These are phyloP conservation scores for Verruconis gallopava DNA, from an alignment of 2,329 filamentous ascomycete genomes.

Conservation along the genomic window DNA sequence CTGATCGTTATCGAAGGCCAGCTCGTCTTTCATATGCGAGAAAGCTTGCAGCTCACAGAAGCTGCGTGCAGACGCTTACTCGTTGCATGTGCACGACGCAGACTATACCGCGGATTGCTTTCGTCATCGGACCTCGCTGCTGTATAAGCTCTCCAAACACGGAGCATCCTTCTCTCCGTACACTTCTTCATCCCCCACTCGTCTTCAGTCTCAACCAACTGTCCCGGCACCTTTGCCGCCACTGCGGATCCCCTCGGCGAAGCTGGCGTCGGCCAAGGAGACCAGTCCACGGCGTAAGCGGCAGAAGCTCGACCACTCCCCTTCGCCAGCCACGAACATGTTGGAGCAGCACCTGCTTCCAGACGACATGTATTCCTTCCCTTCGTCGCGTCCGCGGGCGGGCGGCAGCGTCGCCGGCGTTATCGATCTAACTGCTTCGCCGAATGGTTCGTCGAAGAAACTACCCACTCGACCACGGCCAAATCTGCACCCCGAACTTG, in stretches of 20 bases:
- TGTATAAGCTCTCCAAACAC: no score
- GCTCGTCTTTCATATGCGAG: no score
- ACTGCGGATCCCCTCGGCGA: not conserved
- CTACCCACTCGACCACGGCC: slow-evolving; percentile 23
- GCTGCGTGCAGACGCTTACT: no score
- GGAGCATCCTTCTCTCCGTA: no score
- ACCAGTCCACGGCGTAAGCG: slow-evolving; percentile 2
- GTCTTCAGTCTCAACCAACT: no score
- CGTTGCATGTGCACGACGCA: no score
- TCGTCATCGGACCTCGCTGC: no score
- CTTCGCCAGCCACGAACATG: slow-evolving; percentile 15
- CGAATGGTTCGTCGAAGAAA: slow-evolving; percentile 16
- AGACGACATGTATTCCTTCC: slow-evolving; percentile 42
- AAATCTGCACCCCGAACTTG: slow-evolving; percentile 58
- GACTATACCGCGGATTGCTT: no score
- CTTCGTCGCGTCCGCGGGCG: slow-evolving; percentile 25
- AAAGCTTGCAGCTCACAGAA: no score
- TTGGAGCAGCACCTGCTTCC: slow-evolving; percentile 16
- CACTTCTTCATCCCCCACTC: no score
- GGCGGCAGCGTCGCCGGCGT: slow-evolving; percentile 15
- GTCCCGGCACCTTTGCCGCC: slow-evolving; percentile 28
- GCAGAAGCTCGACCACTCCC: slow-evolving; percentile 3
- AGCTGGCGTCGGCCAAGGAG: slow-evolving; percentile 2
- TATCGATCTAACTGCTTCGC: slow-evolving; percentile 32
- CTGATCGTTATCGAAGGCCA: no score